Percentiles rank a stretch among this genome's conserved stretches.
Conservation (phyloP, 164 flowering plant species). For the Aristolochia californica region DNA sequence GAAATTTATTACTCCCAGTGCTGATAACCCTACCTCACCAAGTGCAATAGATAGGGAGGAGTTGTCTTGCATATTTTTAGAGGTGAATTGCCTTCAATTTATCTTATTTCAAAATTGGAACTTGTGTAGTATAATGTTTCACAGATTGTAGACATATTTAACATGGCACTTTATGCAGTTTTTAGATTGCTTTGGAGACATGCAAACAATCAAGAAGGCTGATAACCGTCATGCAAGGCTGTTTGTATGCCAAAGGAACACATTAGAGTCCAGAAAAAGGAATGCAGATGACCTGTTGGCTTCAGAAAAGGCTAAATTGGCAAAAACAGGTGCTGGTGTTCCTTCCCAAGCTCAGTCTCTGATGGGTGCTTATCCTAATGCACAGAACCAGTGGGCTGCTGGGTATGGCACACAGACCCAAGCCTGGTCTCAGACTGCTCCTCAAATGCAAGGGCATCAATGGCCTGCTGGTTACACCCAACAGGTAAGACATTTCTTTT, state of each 20-base stretch:
- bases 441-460: constrained; percentile 67
- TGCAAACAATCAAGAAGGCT: constrained; percentile 57
- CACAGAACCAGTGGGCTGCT: constrained; percentile 75
- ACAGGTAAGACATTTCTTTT: constrained; percentile 35
- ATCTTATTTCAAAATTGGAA: background rate
- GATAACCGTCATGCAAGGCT: constrained; percentile 69
- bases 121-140: background rate
- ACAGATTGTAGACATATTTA: background rate
- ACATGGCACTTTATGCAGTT: constrained; percentile 43
- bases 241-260: constrained; percentile 52
- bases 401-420: constrained; percentile 78
- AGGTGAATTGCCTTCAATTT: constrained; percentile 32
- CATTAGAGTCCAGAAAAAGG: constrained; percentile 59
- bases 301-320: constrained; percentile 67
- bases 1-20: constrained; percentile 46
- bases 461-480: constrained; percentile 68
- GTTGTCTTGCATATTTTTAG: constrained; percentile 73
- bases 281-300: constrained; percentile 62
- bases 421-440: constrained; percentile 55
- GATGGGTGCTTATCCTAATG: constrained; percentile 58
- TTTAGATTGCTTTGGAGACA: constrained; percentile 77
- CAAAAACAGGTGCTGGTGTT: constrained; percentile 38
- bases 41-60: constrained; percentile 75
- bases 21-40: constrained; percentile 38
- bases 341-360: constrained; percentile 46